A percentile compares a stretch with the other conserved stretches of the same genome.
These are phyloP conservation scores for Podaxis sp. DNA, from an alignment of 768 basidiomycete genomes.

Conservation along the genomic window DNA sequence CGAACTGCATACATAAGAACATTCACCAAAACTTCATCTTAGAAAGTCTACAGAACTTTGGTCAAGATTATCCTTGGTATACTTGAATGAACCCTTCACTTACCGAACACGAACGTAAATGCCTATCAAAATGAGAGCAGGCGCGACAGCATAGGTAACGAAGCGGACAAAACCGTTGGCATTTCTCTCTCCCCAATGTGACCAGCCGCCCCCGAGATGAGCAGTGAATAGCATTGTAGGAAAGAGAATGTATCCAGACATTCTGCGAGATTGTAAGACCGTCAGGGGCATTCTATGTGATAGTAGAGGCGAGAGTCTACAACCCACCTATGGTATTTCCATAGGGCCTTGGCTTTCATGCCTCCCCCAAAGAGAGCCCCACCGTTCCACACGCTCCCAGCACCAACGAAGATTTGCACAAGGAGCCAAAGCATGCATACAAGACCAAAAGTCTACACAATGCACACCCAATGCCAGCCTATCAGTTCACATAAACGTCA, in stretches of 20 bases:
- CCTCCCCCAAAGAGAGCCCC: slow-evolving; percentile 74
- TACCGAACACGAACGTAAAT: slow-evolving; percentile 56
- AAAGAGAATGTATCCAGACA: slow-evolving; percentile 75
- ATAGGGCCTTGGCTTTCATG: slow-evolving; percentile 66
- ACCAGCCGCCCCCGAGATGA: slow-evolving; percentile 72
- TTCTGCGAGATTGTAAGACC: slow-evolving; percentile 32
- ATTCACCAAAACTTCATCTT: slow-evolving; percentile 47
- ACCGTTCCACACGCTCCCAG: slow-evolving; percentile 74
- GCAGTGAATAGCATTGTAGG: slow-evolving; percentile 59
- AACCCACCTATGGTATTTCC: slow-evolving; percentile 79
- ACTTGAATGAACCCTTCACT: slow-evolving; percentile 14
- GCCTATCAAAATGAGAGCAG: slow-evolving; percentile 43
- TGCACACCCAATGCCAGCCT: background rate
- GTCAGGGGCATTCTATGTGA: background rate
- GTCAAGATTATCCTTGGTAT: background rate
- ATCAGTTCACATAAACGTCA: background rate
- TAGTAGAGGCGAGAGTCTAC: background rate
- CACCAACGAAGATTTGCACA: slow-evolving; percentile 62
- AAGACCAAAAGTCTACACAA: slow-evolving; percentile 60
- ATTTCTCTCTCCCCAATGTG: slow-evolving; percentile 50
- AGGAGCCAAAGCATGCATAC: slow-evolving; percentile 60
- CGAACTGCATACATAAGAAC: background rate
- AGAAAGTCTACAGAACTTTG: slow-evolving; percentile 41
- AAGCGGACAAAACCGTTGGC: slow-evolving; percentile 39
- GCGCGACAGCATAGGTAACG: slow-evolving; percentile 56